Evolutionary conservation across 148 eudicot genomes (phyloP), one percentile per base, ranked within the genome.

Genomic region (Spergularia bocconei): DNA sequence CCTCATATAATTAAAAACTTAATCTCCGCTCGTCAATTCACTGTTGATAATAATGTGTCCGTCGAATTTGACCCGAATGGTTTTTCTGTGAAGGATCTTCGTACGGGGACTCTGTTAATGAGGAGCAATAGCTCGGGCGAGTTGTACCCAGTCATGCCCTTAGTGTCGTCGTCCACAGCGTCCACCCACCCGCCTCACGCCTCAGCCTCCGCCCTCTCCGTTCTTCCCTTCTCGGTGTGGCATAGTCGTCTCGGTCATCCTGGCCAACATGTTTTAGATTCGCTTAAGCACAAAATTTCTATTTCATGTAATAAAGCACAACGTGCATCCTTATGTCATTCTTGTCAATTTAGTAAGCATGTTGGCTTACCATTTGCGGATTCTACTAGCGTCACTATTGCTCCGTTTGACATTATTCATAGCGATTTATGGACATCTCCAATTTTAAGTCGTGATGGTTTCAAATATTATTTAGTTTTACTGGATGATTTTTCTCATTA

Each of bases 11-110:
- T 71, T 1, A 57, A 71, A 29, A 71, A 57, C 36, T 41, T 70
- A 1, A 53, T 70, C 15, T 70, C 23, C 14, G 73, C 53, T 8
- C 41, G 60, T 0, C 41, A 71, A 57, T 71, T 71, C n/a, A 41
- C 33, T 2, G 2, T 0, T n/a, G 75, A 71, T 14, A 71, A 71
- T 57, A 2, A 5, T 6, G 23, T 19, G 2, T 71, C 64, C 11
- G n/a, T 71, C 16, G 74, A 71, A 13, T 56, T 71, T 71, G 74
- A 57, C 63, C 53, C 64, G 0, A 52, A 52, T 70, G 63, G 63
- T 33, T 55, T 55, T 36, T 71, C 54, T 57, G 19, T 39, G 8
- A 71, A 58, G 53, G 64, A 57, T 20, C 53, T 71, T 19, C 51
- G 6, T 5, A 71, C 64, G 15, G 53, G 65, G 21, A 39, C 4